Base-by-base conservation (phyloP, 2,329 filamentous ascomycete species). In the Blumeria hordei region DNA sequence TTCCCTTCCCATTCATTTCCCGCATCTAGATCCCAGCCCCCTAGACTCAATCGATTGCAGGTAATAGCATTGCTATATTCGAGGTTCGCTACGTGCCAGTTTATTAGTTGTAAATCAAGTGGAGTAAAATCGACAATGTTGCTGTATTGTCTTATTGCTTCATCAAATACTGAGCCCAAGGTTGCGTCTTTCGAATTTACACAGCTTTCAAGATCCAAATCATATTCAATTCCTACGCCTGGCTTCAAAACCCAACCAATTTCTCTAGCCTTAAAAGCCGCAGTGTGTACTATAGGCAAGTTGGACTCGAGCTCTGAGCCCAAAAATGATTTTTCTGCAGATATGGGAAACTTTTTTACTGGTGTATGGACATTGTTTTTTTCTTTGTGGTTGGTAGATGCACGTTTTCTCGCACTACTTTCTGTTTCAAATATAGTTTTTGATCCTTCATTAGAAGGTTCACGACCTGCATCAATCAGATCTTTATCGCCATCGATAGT, bases 21-120 rank as follows among this genome's bases (percentile, higher is more conserved):
- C 53, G 88, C 88, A 64, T 98, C 93, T 63, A 98, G 88, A 67
- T 98, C 93, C 86, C 93, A 96, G 0, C 88, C 82, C 7, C 82
- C 80, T 12, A 98, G 76, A 66, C 90, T 96, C 16, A 98, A 76
- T 59, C 84, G 83, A 60, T 84, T 81, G 55, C 94, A 80, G 60
- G 88, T 93, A 1, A 81, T 85, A 1, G 92, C 92, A 66, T 96
- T 98, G 59, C 90, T 93, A 65, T 98, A 98, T 67, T 98, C 92
- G 12, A 98, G 74, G 64, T 98, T 98, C 60, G 93, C 93, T 66
- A 95, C 84, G 67, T 98, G 93, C 92, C 92, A 98, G 64, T 95
- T 98, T 63, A 96, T 75, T 14, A 98, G 72, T 49, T 92, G 79
- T 67, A 94, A 81, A 63, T 98, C 92, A 64, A 87, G 85, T 0